These are phyloP conservation scores for Lactuca sativa DNA, from an alignment of 129 eudicot species.

Conservation along the genomic window DNA sequence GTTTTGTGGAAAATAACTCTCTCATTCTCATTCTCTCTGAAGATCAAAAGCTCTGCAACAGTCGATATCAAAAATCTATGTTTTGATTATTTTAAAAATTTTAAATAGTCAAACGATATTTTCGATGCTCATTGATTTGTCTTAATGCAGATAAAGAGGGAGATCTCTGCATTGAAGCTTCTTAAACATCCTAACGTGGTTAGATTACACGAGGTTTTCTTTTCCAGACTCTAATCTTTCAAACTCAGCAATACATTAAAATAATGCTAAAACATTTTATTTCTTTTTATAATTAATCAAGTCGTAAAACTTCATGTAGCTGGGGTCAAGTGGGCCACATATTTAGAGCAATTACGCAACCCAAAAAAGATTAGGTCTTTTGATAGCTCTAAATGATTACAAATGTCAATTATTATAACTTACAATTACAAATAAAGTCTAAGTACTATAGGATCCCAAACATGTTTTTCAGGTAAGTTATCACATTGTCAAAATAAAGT, in stretches of 20 bases:
- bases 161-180: slow-evolving; percentile 77
- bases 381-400: background rate
- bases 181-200: slow-evolving; percentile 87
- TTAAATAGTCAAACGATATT: background rate
- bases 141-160: slow-evolving; percentile 79
- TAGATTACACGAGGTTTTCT: slow-evolving; percentile 65
- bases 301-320: background rate
- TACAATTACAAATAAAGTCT: background rate
- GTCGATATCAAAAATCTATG: background rate
- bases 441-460: background rate
- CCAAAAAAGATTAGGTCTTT: background rate
- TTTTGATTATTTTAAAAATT: background rate
- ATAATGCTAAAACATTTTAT: background rate
- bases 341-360: background rate
- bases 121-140: background rate
- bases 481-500: background rate
- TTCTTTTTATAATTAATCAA: background rate
- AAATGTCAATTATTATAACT: background rate
- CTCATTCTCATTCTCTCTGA: background rate
- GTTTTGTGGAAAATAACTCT: background rate
- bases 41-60: background rate
- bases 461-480: background rate
- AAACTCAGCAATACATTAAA: background rate
- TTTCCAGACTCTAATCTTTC: background rate
- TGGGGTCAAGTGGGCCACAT: background rate